Percentiles rank a stretch among this genome's conserved stretches.
Conservation (phyloP, 2,329 filamentous ascomycete genomes). For the Hirsutella minnesotensis region DNA sequence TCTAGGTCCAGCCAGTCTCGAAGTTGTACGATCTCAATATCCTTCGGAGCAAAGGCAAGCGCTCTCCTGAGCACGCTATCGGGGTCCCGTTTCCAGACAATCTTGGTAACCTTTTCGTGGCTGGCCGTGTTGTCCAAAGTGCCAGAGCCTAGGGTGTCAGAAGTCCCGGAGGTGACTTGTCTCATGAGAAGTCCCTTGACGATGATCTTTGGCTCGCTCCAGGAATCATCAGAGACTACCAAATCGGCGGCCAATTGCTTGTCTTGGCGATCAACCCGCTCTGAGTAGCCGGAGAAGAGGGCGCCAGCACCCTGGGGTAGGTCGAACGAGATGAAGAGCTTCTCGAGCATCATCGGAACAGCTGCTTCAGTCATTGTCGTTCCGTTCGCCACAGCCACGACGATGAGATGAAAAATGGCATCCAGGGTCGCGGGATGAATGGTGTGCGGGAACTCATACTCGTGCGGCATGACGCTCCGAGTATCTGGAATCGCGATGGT, state of each 20-base stretch:
- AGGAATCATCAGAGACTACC: background rate
- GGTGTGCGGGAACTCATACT: constrained; percentile 22
- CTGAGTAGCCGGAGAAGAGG: background rate
- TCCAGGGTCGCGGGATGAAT: constrained; percentile 38
- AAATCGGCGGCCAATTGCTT: background rate
- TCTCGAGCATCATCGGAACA: background rate
- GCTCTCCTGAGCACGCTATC: background rate
- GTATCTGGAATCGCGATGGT: background rate
- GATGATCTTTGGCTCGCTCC: background rate
- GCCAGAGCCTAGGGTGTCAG: background rate
- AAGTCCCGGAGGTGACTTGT: background rate
- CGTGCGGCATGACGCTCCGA: background rate
- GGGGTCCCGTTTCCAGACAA: background rate
- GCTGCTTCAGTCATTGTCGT: background rate
- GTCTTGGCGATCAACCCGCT: background rate
- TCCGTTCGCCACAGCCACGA: constrained; percentile 9
- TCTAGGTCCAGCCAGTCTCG: background rate
- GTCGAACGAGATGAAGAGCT: constrained; percentile 4
- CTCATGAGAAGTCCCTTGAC: background rate
- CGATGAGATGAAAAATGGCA: constrained; percentile 30
- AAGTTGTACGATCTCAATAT: background rate
- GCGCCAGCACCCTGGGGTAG: background rate
- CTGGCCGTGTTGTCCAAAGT: background rate
- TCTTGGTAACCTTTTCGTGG: background rate
- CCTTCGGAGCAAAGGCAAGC: background rate